Evolutionary conservation across 257 asterid genomes (phyloP).

Genomic region (Gentiana dahurica): DNA sequence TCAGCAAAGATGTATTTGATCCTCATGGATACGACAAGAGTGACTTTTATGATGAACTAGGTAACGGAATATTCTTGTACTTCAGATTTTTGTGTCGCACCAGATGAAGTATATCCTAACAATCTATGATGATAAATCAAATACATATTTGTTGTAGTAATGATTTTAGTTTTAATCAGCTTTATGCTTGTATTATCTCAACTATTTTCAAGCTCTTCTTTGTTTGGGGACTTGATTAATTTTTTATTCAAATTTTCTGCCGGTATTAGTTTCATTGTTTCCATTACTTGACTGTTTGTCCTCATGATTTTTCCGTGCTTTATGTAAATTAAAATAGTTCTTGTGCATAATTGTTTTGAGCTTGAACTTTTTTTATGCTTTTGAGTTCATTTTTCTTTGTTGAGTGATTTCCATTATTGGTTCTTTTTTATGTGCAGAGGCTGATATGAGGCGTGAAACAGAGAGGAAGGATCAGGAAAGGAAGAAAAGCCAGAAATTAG

Average conservation of each 20-base stretch:
- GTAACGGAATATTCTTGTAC: constrained; percentile 22
- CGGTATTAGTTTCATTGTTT: background rate
- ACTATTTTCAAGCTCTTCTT: background rate
- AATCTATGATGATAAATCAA: background rate
- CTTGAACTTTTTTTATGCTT: background rate
- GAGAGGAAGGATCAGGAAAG: constrained; percentile 92
- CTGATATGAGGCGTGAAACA: constrained; percentile 68
- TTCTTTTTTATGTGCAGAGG: constrained; percentile 33
- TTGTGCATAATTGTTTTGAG: too few relatives aligned
- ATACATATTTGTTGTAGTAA: background rate
- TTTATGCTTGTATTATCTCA: background rate
- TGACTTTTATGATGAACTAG: constrained; percentile 91
- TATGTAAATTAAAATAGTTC: too few relatives aligned
- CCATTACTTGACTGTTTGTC: too few relatives aligned
- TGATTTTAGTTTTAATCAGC: background rate
- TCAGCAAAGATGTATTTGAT: constrained; percentile 84
- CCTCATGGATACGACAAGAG: constrained; percentile 94
- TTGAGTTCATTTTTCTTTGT: background rate
- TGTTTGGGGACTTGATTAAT: background rate
- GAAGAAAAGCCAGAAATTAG: constrained; percentile 70
- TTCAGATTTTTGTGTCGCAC: background rate
- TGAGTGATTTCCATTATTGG: background rate
- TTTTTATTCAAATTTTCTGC: background rate
- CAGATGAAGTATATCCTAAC: too few relatives aligned
- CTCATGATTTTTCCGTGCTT: too few relatives aligned